Evolutionary conservation across 2,329 filamentous ascomycete genomes (phyloP).

Genomic region (Hymenoscyphus albidus): DNA sequence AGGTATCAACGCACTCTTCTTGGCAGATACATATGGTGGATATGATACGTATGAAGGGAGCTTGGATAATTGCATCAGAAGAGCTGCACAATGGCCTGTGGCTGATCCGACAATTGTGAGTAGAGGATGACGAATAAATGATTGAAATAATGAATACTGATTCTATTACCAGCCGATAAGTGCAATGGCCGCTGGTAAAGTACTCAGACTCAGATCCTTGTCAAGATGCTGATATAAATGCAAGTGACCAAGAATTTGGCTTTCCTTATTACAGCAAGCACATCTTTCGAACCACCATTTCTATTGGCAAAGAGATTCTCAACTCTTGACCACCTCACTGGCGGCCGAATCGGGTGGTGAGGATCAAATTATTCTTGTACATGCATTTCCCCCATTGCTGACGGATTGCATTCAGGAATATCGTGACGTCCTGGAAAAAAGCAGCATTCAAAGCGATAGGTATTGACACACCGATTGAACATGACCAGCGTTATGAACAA

Average conservation of each 20-base stretch:
- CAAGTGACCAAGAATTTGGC: conserved; percentile 57
- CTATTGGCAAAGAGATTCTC: conserved; percentile 61
- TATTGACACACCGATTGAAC: conserved; percentile 51
- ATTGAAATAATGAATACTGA: neutral
- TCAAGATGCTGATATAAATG: neutral
- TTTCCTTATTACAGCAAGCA: conserved; percentile 64
- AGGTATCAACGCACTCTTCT: conserved; percentile 60
- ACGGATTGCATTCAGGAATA: conserved; percentile 48
- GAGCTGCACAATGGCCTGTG: conserved; percentile 66
- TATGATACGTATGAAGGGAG: conserved; percentile 62
- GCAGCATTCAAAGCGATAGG: conserved; percentile 61
- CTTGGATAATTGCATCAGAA: conserved; percentile 55
- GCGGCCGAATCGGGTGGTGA: conserved; percentile 57
- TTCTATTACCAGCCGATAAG: conserved; percentile 47
- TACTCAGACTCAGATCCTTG: neutral
- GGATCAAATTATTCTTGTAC: conserved; percentile 28
- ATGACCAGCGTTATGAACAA: conserved; percentile 62
- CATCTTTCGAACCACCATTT: conserved; percentile 64
- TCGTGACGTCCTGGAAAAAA: conserved; percentile 62
- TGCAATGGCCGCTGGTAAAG: conserved; percentile 56
- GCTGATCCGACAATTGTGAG: conserved; percentile 60
- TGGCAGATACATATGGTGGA: conserved; percentile 56
- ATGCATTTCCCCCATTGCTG: no score
- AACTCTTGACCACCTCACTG: conserved; percentile 63
- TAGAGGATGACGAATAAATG: conserved; percentile 28